Conservation (phyloP, 2,329 filamentous ascomycete genomes). For the Aspergillus costaricaensis region DNA sequence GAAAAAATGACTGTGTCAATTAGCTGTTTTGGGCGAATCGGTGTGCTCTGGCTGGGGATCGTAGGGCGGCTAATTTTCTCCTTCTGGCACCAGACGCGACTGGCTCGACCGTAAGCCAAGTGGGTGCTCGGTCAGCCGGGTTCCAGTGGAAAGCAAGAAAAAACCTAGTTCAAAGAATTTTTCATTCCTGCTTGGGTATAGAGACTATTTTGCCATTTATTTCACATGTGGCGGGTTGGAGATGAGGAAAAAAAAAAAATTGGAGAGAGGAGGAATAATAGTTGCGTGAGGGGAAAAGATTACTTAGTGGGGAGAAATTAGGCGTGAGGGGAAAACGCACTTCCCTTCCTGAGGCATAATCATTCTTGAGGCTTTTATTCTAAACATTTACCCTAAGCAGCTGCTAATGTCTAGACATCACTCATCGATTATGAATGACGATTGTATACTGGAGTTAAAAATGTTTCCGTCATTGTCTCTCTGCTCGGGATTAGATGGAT, state of each 20-base stretch:
- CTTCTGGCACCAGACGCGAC: constrained; percentile 8
- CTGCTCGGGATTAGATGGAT: neutral
- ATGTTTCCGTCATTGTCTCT: neutral
- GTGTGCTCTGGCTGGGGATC: constrained; percentile 27
- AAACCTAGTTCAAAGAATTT: neutral
- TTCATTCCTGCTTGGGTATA: neutral
- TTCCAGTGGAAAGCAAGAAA: neutral
- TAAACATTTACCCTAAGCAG: neutral
- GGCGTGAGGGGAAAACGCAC: constrained; percentile 10
- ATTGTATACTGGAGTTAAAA: too few species aligned
- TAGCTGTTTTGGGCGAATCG: constrained; percentile 42
- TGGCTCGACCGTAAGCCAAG: constrained; percentile 3
- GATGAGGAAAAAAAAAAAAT: neutral
- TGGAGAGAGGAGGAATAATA: neutral
- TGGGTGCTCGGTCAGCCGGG: neutral
- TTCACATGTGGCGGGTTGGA: neutral
- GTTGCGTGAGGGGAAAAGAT: constrained; percentile 17
- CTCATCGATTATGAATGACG: neutral
- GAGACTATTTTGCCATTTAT: neutral
- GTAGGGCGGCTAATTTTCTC: constrained; percentile 13
- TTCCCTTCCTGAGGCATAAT: neutral
- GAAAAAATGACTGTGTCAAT: constrained; percentile 14
- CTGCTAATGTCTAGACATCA: neutral
- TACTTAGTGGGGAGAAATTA: constrained; percentile 21
- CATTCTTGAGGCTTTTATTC: neutral